Conservation (phyloP, 352 stramenopile species). For the Phytophthora foliorum region DNA sequence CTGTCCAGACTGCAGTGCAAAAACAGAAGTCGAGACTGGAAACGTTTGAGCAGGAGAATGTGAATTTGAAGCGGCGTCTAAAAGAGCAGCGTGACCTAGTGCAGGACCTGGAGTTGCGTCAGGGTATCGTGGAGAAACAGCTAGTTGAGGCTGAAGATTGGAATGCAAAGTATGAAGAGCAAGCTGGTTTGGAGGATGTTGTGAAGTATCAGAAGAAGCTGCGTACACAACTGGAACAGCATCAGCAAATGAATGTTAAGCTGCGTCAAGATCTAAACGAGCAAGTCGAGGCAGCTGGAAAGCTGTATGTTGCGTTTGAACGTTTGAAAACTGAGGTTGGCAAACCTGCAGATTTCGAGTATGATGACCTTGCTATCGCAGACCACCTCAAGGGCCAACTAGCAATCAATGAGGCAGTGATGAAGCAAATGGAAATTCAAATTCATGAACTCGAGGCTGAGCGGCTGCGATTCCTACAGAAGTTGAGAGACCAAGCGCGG, state of each 20-base stretch:
- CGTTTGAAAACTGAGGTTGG: constrained; percentile 67
- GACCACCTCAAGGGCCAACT: constrained; percentile 67
- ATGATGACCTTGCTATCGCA: constrained; percentile 65
- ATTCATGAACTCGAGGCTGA: constrained; percentile 74
- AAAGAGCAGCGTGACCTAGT: constrained; percentile 63
- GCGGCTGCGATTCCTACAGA: constrained; percentile 61
- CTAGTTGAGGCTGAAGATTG: constrained; percentile 64
- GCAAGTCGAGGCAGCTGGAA: constrained; percentile 66
- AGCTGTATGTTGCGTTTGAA: constrained; percentile 65
- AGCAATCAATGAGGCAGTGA: constrained; percentile 62
- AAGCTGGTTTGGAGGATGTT: constrained; percentile 77
- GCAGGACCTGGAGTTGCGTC: constrained; percentile 63
- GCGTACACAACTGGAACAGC: constrained; percentile 64
- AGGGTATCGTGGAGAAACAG: constrained; percentile 68
- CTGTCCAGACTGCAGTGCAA: constrained; percentile 45
- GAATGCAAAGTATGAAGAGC: constrained; percentile 77
- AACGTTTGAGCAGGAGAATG: constrained; percentile 44
- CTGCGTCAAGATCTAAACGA: constrained; percentile 70
- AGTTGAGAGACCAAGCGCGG: constrained; percentile 65
- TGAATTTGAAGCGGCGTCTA: constrained; percentile 50
- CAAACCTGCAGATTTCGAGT: constrained; percentile 58
- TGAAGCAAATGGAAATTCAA: constrained; percentile 71
- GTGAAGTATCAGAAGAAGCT: constrained; percentile 81
- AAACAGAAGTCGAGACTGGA: constrained; percentile 44
- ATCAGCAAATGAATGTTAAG: constrained; percentile 66